Percentiles rank a stretch among this genome's conserved stretches.
phyloP scores from a whole-genome alignment of 345 rosid species.

The Bruguiera sexangula region DNA sequence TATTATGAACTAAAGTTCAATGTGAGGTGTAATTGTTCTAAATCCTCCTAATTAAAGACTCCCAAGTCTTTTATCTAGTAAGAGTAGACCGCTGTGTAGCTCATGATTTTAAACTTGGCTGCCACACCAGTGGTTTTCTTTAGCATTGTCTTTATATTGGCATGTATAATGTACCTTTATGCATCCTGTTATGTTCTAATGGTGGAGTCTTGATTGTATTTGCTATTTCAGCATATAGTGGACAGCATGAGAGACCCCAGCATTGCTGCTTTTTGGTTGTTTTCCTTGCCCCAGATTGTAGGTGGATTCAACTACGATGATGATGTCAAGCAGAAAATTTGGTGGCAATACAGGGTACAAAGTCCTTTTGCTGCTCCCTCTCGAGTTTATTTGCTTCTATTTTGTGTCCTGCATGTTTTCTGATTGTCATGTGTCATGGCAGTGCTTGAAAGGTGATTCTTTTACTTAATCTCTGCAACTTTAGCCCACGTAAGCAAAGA shows the following conservation, averaged over 20 bases:
- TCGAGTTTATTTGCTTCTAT: neutral
- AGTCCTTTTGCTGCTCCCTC: slow-evolving; percentile 1
- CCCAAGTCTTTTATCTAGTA: too few species aligned
- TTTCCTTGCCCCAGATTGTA: slow-evolving; percentile 75
- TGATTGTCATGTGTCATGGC: neutral
- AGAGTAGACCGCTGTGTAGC: too few species aligned
- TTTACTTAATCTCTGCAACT: neutral
- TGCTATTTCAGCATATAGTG: slow-evolving; percentile 70
- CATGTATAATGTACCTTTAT: neutral
- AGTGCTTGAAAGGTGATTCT: neutral
- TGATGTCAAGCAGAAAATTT: slow-evolving; percentile 74
- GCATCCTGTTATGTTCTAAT: slow-evolving; percentile 10
- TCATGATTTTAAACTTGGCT: too few species aligned
- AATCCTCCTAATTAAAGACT: too few species aligned
- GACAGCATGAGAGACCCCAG: slow-evolving; percentile 96
- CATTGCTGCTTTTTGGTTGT: slow-evolving; percentile 94
- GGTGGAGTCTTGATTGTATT: slow-evolving; percentile 10
- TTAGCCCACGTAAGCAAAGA: neutral
- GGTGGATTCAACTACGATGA: slow-evolving; percentile 86
- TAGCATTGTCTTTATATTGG: neutral
- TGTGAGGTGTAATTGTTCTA: too few species aligned
- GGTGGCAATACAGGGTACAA: slow-evolving; percentile 89
- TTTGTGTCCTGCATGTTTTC: neutral
- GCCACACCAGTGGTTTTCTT: too few species aligned
- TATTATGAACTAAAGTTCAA: too few species aligned